Conservation (phyloP, 2,329 filamentous ascomycete genomes). For the Verticillium longisporum region DNA sequence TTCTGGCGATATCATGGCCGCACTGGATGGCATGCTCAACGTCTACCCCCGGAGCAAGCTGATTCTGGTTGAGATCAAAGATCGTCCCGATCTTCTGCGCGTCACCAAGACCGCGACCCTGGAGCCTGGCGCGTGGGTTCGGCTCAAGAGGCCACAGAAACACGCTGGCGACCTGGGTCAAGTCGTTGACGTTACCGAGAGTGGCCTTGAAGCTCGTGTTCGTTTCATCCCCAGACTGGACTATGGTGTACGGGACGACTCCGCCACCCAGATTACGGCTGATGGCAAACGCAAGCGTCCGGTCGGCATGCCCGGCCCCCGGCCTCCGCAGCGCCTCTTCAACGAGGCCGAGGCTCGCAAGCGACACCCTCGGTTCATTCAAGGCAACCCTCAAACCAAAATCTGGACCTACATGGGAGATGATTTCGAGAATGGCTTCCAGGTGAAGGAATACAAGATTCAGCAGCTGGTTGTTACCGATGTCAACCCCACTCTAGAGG, state of each 20-base stretch:
- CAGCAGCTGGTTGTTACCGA: conserved; percentile 79
- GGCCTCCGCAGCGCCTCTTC: conserved; percentile 84
- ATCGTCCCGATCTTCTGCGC: conserved; percentile 93
- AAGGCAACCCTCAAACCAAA: conserved; percentile 68
- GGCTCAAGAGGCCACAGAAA: conserved; percentile 70
- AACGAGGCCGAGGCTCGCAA: conserved; percentile 91
- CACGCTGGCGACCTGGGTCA: conserved; percentile 88
- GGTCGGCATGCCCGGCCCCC: conserved; percentile 50
- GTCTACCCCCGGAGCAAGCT: conserved; percentile 85
- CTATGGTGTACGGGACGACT: conserved; percentile 81
- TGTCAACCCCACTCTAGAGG: conserved; percentile 88
- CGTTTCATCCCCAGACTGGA: conserved; percentile 86
- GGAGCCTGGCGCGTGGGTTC: conserved; percentile 85
- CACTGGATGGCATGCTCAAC: conserved; percentile 78
- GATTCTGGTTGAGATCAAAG: conserved; percentile 86
- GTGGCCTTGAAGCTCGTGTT: conserved; percentile 81
- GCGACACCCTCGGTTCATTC: conserved; percentile 59
- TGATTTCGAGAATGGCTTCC: conserved; percentile 86
- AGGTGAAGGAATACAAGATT: conserved; percentile 89
- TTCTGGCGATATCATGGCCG: conserved; percentile 77
- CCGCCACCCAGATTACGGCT: conserved; percentile 31
- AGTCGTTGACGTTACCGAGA: conserved; percentile 86
- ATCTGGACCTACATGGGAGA: conserved; percentile 82
- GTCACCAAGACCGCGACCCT: conserved; percentile 81
- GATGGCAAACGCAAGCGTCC: conserved; percentile 77